Conservation (phyloP, 1,284 basidiomycete genomes). For the Garcileccinum viscosum region DNA sequence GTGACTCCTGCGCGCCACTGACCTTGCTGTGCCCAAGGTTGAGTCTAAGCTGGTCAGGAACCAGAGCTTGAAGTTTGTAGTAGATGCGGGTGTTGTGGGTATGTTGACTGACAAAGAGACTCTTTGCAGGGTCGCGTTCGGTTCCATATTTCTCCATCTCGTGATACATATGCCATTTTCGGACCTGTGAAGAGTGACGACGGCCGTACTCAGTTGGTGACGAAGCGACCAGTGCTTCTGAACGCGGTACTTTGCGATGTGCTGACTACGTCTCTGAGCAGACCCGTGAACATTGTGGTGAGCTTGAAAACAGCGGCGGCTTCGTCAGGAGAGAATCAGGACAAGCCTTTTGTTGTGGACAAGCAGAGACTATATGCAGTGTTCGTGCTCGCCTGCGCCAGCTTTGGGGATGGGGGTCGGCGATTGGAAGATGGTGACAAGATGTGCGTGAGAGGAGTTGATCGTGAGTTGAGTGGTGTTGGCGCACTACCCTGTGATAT, state of each 20-base stretch:
- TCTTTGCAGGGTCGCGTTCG: constrained; percentile 59
- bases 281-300: constrained; percentile 16
- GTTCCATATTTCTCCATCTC: constrained; percentile 72
- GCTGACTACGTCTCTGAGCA: constrained; percentile 51
- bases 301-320: not conserved
- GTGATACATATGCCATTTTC: constrained; percentile 62
- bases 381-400: constrained; percentile 57
- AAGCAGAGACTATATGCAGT: constrained; percentile 56
- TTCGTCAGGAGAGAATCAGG: constrained; percentile 35
- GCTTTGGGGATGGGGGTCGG: constrained; percentile 39
- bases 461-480: constrained; percentile 69
- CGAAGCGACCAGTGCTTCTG: constrained; percentile 50
- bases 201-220: constrained; percentile 47
- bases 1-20: constrained; percentile 80
- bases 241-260: constrained; percentile 64
- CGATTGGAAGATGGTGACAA: constrained; percentile 26
- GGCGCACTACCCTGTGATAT: constrained; percentile 76
- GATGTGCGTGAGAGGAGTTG: constrained; percentile 47
- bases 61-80: constrained; percentile 58
- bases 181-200: constrained; percentile 57
- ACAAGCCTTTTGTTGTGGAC: constrained; percentile 42
- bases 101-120: not conserved
- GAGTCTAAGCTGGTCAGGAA: constrained; percentile 61
- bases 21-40: constrained; percentile 58
- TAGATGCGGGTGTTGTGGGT: not conserved